Evolutionary conservation across 2,329 filamentous ascomycete species (phyloP), one percentile per base, ranked within the genome.

Genomic region (Colletotrichum sp.): DNA sequence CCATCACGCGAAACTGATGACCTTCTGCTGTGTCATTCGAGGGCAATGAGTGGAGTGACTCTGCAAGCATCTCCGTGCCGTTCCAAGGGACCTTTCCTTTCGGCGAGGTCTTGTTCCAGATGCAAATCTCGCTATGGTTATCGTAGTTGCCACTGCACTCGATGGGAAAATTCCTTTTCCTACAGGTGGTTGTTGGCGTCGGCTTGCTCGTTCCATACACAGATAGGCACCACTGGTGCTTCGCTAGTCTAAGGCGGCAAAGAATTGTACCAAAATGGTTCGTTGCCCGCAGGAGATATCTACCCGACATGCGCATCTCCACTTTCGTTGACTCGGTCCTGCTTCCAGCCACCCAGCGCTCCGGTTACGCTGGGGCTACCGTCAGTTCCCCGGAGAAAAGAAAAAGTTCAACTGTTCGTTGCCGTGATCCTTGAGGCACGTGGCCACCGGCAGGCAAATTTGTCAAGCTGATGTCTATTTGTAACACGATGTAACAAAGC

Each of bases 221-320:
- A n/a, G n/a, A n/a, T n/a, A n/a, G n/a, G n/a, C n/a, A n/a, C n/a
- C n/a, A n/a, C n/a, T n/a, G n/a, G n/a, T n/a, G n/a, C n/a, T n/a
- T n/a, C n/a, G n/a, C n/a, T n/a, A n/a, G n/a, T n/a, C n/a, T n/a
- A 72, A 28, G 32, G 73, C 70, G 28, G 73, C 70, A 59, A 73
- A 28, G 7, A 5, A 16, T 59, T 26, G 13, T 64, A 68, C 30
- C n/a, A 12, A 52, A 39, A 15, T 30, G 44, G 64, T 21, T 24
- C 30, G 34, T 75, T 63, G 32, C 72, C 73, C 70, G 64, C 73
- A 28, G 32, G 34, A 73, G 73, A 76, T 76, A 76, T 64, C 70
- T 69, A 76, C 44, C 73, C 73, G 73, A 8, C 12, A 10, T 16
- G 21, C 18, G 10, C 60, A 72, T 62, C 62, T 55, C 16, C 65